These are phyloP conservation scores for Nannochloropsis granulata DNA, from an alignment of 108 stramenopile genomes.

Conservation along the genomic window DNA sequence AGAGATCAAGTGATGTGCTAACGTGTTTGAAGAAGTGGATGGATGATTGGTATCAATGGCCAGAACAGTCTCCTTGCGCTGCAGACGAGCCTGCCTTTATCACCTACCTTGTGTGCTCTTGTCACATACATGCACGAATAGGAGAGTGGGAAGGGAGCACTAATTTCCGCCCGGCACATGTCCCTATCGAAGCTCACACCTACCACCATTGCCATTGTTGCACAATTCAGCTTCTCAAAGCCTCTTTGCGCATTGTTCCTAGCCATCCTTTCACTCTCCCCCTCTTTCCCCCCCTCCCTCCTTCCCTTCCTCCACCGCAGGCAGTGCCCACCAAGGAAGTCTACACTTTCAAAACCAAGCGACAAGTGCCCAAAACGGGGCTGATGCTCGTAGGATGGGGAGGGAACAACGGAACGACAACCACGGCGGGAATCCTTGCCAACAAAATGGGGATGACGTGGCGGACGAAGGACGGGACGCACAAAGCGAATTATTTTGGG, in stretches of 20 bases:
- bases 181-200: too few species aligned
- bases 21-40: too few species aligned
- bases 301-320: background rate
- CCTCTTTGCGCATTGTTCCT: background rate
- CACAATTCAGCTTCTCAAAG: background rate
- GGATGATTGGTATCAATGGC: too few species aligned
- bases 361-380: constrained; percentile 69
- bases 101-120: too few species aligned
- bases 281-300: background rate
- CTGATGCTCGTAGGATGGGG: constrained; percentile 92
- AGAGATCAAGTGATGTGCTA: too few species aligned
- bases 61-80: too few species aligned
- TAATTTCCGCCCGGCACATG: too few species aligned
- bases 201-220: too few species aligned
- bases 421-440: constrained; percentile 60
- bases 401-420: constrained; percentile 83
- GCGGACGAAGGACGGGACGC: constrained; percentile 64
- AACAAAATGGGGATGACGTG: constrained; percentile 74
- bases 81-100: too few species aligned
- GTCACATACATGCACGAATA: too few species aligned
- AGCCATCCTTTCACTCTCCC: background rate
- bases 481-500: constrained; percentile 87
- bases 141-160: too few species aligned
- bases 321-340: constrained; percentile 47
- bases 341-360: constrained; percentile 71